Base-by-base conservation (phyloP, 2,329 filamentous ascomycete genomes). In the Ceratocystis cacaofunesta region DNA sequence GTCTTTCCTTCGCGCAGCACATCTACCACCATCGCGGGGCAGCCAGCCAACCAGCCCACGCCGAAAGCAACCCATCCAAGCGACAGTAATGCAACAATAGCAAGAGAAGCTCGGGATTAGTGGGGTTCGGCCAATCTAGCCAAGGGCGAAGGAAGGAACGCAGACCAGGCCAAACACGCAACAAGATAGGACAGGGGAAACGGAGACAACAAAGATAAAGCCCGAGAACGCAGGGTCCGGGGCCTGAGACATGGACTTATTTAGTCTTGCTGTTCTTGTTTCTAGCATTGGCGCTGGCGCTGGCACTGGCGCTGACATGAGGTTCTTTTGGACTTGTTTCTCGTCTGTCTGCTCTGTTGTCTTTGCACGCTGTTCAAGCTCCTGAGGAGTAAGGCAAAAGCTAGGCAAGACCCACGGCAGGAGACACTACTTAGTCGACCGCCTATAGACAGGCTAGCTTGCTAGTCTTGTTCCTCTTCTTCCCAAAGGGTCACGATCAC, bases 61-160 rank as follows among this genome's bases (percentile, higher is more conserved):
- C 48, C 17, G 22, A 52, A 19, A 22, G 17, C 48, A 52, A 25
- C 6, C 48, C 48, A 52, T 52, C 32, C 36, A 12, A 41, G 36
- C 36, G 12, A 52, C 22, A 25, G n/a, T 57, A 28, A 57, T 57
- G 25, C 52, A n/a, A 17, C 52, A 57, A 57, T 28, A 57, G 19
- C 22, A 57, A 57, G 36, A 28, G 19, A 55, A 28, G 4, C 25
- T 19, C 62, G 50, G 62, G 43, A 22, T 63, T 19, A 50, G 62
- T 46, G 32, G 50, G 52, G 50, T 41, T 44, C 17, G 63, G 55
- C 63, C 44, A 41, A 48, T 64, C 63, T 19, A 32, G 63, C 46
- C 32, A 48, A 46, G 36, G 44, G 5, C 8, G 25, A 46, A 28
- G 48, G 44, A 19, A 58, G 55, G 28, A 32, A 57, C 50, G 62